These are phyloP conservation scores for Neofusicoccum kwambonambiense DNA, from an alignment of 2,329 filamentous ascomycete genomes.

Conservation along the genomic window DNA sequence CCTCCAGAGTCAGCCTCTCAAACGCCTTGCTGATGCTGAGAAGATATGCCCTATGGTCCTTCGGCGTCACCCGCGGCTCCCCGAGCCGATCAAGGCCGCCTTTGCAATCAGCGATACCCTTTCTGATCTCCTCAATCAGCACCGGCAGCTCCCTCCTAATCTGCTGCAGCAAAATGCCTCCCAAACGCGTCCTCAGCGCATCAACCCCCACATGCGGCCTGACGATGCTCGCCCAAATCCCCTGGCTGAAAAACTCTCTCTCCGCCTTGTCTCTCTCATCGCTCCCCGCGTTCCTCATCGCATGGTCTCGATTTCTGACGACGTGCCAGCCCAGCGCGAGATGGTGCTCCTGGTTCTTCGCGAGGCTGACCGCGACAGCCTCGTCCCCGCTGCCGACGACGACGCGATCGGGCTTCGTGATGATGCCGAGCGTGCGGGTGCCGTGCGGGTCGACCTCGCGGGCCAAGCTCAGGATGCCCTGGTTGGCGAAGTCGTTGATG, in stretches of 20 bases:
- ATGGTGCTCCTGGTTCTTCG: constrained; percentile 39
- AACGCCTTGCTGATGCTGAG: constrained; percentile 46
- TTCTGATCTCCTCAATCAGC: constrained; percentile 38
- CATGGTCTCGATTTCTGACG: constrained; percentile 45
- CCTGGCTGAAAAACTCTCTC: constrained; percentile 32
- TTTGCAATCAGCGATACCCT: constrained; percentile 40
- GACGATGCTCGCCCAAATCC: constrained; percentile 29
- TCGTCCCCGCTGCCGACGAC: constrained; percentile 41
- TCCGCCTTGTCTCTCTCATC: constrained; percentile 42
- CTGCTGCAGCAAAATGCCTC: constrained; percentile 36
- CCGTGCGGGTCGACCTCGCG: constrained; percentile 48
- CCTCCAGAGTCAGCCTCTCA: constrained; percentile 44
- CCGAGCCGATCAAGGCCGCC: constrained; percentile 49
- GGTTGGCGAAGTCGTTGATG: constrained; percentile 52
- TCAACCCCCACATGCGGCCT: constrained; percentile 46
- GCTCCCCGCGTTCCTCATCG: constrained; percentile 31
- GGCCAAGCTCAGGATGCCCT: constrained; percentile 54
- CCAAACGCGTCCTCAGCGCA: constrained; percentile 48
- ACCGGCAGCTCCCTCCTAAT: constrained; percentile 31
- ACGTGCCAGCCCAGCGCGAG: constrained; percentile 55
- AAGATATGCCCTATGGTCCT: constrained; percentile 52
- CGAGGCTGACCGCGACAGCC: constrained; percentile 39
- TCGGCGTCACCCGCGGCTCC: constrained; percentile 40
- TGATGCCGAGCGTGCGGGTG: constrained; percentile 53
- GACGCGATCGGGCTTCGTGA: constrained; percentile 56